Evolutionary conservation across 192 early-diverging fungal species (phyloP), one percentile per base, ranked within the genome.

Genomic region (Coemansia sp.): DNA sequence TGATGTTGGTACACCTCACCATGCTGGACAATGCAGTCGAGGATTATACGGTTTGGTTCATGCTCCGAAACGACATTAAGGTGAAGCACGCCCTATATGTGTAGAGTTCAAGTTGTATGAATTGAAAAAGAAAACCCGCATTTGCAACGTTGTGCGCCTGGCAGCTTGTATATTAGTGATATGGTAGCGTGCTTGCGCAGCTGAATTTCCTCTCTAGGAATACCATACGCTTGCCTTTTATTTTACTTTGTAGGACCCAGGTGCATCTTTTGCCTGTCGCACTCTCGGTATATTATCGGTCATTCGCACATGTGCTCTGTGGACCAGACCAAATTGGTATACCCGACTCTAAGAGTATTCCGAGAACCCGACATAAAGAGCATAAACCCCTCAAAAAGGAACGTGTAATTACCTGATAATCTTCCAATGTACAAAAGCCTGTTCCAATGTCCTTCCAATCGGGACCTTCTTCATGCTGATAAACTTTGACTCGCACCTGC

Each of bases 371-470:
- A 13, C 6, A 21, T 13, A 49, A 25, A 49, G 5, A 49, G 46
- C 5, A 25, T 21, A 25, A 2, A 25, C 20, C 37, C 15, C 15
- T 49, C 7, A 21, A 25, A 13, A 34, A 20, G 13, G 29, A 33
- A 15, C 30, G 40, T n/a, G 18, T 48, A 31, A 76, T 73, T 78
- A 88, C 87, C 85, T 84, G 79, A 68, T 86, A 88, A 73, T 84
- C 86, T 34, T 86, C 84, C 71, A 82, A 87, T 34, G 86, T 84
- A 61, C 91, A 92, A 62, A 87, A 85, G 15, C 95, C 95, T 5
- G 92, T 95, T 35, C 95, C 95, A 64, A 86, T 86, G 80, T 94
- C 93, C 55, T 84, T 81, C 95, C 95, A 97, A 30, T 85, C 79
- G 18, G 84, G 86, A 23, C 85, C 87, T 21, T 79, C 62, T 40